Percentiles rank a stretch among this genome's conserved stretches.
Evolutionary conservation across 148 eudicot genomes (phyloP).

Genomic region (Camellia sinensis): DNA sequence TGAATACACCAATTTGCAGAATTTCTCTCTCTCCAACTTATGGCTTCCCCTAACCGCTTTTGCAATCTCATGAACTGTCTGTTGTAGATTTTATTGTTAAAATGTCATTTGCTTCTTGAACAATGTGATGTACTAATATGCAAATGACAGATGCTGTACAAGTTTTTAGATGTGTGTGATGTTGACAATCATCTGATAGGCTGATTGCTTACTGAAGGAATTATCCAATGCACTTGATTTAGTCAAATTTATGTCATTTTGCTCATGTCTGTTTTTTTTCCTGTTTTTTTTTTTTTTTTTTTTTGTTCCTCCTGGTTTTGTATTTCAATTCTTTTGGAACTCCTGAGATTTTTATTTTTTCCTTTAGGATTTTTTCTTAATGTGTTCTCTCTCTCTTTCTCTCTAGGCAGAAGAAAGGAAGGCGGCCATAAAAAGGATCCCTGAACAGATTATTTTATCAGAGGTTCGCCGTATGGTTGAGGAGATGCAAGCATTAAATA

Average conservation of each 20-base stretch:
- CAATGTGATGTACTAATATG: background rate
- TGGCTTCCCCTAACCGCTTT: background rate
- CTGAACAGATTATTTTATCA: conserved; percentile 80
- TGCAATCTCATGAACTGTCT: background rate
- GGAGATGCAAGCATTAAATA: conserved; percentile 88
- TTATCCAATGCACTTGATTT: background rate
- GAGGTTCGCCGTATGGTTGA: conserved; percentile 94
- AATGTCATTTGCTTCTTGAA: conserved; percentile 5
- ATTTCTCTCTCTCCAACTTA: background rate
- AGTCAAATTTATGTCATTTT: background rate
- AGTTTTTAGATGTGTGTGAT: background rate
- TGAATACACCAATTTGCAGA: background rate
- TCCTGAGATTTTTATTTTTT: background rate
- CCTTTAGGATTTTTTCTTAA: too few relatives aligned
- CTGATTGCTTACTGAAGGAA: background rate
- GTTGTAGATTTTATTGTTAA: background rate
- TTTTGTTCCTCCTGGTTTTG: background rate
- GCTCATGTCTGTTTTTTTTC: background rate
- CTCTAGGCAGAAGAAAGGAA: conserved; percentile 63
- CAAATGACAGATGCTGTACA: background rate
- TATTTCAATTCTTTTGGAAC: background rate
- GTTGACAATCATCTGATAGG: background rate
- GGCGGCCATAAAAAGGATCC: conserved; percentile 57
- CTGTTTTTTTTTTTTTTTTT: too few relatives aligned
- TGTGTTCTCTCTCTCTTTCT: background rate